phyloP scores from a whole-genome alignment of 176 grass and related monocot genomes.

The Paspalum vaginatum region DNA sequence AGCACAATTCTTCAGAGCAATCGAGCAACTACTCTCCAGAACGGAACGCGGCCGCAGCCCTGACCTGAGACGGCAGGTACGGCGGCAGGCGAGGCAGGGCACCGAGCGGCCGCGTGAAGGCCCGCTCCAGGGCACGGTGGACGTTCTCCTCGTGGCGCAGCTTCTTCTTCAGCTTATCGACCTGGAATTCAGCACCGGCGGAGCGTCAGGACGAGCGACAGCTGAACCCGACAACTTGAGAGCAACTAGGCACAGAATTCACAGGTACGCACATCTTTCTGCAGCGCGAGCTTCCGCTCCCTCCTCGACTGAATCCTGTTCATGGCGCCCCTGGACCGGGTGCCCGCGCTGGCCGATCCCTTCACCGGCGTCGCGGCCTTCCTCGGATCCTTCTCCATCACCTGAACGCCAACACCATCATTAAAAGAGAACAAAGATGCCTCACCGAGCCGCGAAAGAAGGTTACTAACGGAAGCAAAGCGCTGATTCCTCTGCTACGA shows the following conservation, averaged over 20 bases:
- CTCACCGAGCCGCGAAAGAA: slow-evolving; percentile 40
- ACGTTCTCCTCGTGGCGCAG: slow-evolving; percentile 96
- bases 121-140: slow-evolving; percentile 92
- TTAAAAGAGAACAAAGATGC: slow-evolving; percentile 40
- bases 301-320: slow-evolving; percentile 74
- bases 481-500: slow-evolving; percentile 40
- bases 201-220: slow-evolving; percentile 11
- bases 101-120: slow-evolving; percentile 92
- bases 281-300: slow-evolving; percentile 82
- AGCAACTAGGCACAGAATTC: slow-evolving; percentile 18
- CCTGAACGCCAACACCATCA: slow-evolving; percentile 54
- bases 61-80: slow-evolving; percentile 85
- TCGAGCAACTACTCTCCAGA: not conserved
- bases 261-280: slow-evolving; percentile 71
- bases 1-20: slow-evolving; percentile 15
- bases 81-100: slow-evolving; percentile 96
- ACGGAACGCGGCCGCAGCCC: slow-evolving; percentile 3
- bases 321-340: slow-evolving; percentile 33
- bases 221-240: not conserved
- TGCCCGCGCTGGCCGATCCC: slow-evolving; percentile 6
- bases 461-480: slow-evolving; percentile 55
- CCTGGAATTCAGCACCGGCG: slow-evolving; percentile 53
- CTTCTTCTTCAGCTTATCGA: slow-evolving; percentile 96
- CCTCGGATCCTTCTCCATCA: slow-evolving; percentile 73
- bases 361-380: slow-evolving; percentile 52